Conservation (phyloP, 192 early-diverging fungal species). For the Coemansia sp. region DNA sequence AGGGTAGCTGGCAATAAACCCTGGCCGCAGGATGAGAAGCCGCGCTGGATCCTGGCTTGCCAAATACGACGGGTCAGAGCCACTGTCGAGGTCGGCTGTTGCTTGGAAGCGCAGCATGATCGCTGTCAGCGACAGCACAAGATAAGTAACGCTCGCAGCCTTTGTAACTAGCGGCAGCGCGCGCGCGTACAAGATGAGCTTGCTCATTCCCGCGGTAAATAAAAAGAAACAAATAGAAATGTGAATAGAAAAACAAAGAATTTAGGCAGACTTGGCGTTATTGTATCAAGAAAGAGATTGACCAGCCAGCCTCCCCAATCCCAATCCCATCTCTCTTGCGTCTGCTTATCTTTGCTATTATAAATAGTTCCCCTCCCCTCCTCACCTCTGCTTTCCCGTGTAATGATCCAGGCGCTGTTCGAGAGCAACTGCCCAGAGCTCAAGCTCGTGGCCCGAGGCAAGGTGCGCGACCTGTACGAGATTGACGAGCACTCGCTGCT, state of each 20-base stretch:
- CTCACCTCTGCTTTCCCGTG: background rate
- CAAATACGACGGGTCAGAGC: slow-evolving; percentile 5
- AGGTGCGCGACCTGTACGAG: slow-evolving; percentile 96
- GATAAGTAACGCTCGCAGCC: slow-evolving; percentile 5
- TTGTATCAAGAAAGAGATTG: too few relatives aligned
- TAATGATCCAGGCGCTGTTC: slow-evolving; percentile 55
- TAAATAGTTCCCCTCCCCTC: background rate
- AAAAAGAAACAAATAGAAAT: background rate
- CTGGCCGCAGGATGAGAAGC: slow-evolving; percentile 42
- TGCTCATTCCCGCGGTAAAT: slow-evolving; percentile 22
- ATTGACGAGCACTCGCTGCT: slow-evolving; percentile 82
- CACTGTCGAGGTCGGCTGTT: background rate
- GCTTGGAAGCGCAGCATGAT: slow-evolving; percentile 12
- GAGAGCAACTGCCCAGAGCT: slow-evolving; percentile 86
- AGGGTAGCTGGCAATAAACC: slow-evolving; percentile 27
- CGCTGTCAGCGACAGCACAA: slow-evolving; percentile 18
- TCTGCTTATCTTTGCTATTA: too few relatives aligned
- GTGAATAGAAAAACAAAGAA: background rate
- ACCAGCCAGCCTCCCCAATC: too few relatives aligned
- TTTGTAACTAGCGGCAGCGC: slow-evolving; percentile 42
- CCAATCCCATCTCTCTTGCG: too few relatives aligned
- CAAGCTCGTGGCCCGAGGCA: slow-evolving; percentile 90
- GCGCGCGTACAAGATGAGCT: slow-evolving; percentile 17
- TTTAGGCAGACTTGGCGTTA: too few relatives aligned
- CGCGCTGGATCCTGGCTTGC: slow-evolving; percentile 27